Percentiles rank a stretch among this genome's conserved stretches.
These are phyloP conservation scores for Tricholoma sp. DNA, from an alignment of 768 basidiomycete genomes.

Conservation along the genomic window DNA sequence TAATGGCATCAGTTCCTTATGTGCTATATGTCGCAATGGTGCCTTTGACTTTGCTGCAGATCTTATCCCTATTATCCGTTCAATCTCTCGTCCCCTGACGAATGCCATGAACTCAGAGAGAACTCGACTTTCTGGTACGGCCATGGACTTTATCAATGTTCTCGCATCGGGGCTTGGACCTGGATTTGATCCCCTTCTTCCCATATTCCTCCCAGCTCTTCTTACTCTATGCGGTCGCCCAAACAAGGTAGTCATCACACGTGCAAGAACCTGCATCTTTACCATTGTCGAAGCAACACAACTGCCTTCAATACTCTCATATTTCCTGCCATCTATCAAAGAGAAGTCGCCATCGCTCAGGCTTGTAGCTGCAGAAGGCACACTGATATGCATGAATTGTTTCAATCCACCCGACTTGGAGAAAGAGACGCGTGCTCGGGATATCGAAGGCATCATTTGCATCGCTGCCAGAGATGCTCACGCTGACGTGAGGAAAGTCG, in stretches of 20 bases:
- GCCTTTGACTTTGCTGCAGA: slow-evolving; percentile 14
- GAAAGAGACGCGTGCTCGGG: slow-evolving; percentile 56
- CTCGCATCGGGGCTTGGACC: slow-evolving; percentile 51
- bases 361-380: slow-evolving; percentile 59
- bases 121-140: slow-evolving; percentile 43
- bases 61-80: slow-evolving; percentile 11
- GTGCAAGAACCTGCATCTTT: slow-evolving; percentile 57
- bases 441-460: slow-evolving; percentile 69
- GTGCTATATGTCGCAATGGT: slow-evolving; percentile 9
- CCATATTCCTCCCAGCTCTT: slow-evolving; percentile 64
- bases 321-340: slow-evolving; percentile 52
- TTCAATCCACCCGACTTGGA: slow-evolving; percentile 79
- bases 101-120: slow-evolving; percentile 14
- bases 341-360: slow-evolving; percentile 69
- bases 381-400: slow-evolving; percentile 62
- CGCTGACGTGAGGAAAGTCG: slow-evolving; percentile 67
- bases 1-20: slow-evolving; percentile 7
- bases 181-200: slow-evolving; percentile 62
- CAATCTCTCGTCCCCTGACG: slow-evolving; percentile 12
- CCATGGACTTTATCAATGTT: slow-evolving; percentile 55
- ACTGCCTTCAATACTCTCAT: slow-evolving; percentile 55
- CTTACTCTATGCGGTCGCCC: slow-evolving; percentile 64
- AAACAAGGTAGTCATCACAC: slow-evolving; percentile 72
- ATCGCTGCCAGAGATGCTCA: slow-evolving; percentile 66
- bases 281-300: slow-evolving; percentile 65